Base-by-base conservation (phyloP, 192 early-diverging fungal species). In the Coemansia aciculifera region DNA sequence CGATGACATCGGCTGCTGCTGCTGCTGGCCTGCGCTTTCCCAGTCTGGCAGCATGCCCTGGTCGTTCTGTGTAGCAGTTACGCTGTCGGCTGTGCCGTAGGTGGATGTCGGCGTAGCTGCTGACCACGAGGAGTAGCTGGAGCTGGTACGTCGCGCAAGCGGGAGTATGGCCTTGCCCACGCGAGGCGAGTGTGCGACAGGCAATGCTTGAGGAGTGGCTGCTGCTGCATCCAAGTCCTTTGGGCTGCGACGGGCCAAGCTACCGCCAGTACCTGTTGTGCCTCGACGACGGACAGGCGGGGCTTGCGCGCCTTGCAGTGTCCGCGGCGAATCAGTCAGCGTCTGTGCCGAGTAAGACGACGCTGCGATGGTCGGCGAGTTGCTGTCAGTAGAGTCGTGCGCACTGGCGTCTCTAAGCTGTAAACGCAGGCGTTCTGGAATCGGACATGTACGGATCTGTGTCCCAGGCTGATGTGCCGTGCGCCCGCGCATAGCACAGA, bases 401-500 rank as follows among this genome's bases (percentile, higher is more conserved):
- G 6, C 27, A 11, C 15, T 40, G 24, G 59, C 36, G 15, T 81
- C 78, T 23, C 52, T 46, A 46, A 68, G 37, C 59, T 72, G 73
- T 37, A 75, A 38, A 3, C 70, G 78, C 43, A 81, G 38, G 11
- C 69, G 54, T 43, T 81, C 78, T 13, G 78, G 78, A 19, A 81
- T 81, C 19, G 78, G 78, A 24, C 78, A 81, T 17, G 78, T 81
- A 34, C 78, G 78, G 56, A 81, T 81, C 64, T 68, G 69, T n/a
- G 75, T 63, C 8, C 44, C 31, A 39, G 32, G 59, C 19, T 39
- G 34, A 24, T 60, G 59, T 39, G 59, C n/a, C 19, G 59, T 21
- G 34, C 59, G 34, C 10, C 34, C 59, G 36, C 59, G 59, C 59
- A 60, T 39, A 6, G 59, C 36, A 21, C 34, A 21, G 59, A 60